Percentiles rank a stretch among this genome's conserved stretches.
Evolutionary conservation across 768 basidiomycete genomes (phyloP).

Genomic region (Lactarius indigo): DNA sequence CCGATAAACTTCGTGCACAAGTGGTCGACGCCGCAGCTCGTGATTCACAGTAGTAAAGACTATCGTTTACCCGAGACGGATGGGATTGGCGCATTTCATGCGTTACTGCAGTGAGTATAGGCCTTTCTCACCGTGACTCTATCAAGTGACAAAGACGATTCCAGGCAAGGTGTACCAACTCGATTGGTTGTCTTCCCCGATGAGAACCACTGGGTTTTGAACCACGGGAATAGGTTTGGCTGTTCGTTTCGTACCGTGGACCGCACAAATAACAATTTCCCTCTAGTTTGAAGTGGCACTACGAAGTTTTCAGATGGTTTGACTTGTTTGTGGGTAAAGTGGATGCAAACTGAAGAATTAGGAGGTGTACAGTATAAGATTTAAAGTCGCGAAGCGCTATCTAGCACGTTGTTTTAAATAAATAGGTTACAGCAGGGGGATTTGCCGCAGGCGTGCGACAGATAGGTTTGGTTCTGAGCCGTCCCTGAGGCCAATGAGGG

Average conservation of each 20-base stretch:
- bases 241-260: not conserved
- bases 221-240: slow-evolving; percentile 68
- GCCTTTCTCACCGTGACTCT: not conserved
- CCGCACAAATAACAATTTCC: not conserved
- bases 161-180: slow-evolving; percentile 65
- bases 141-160: slow-evolving; percentile 5
- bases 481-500: too few species aligned
- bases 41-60: slow-evolving; percentile 87
- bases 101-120: slow-evolving; percentile 70
- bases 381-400: not conserved
- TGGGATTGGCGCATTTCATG: slow-evolving; percentile 80
- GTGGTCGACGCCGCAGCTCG: slow-evolving; percentile 82
- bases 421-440: not conserved
- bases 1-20: slow-evolving; percentile 78
- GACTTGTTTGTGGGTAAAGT: slow-evolving; percentile 54
- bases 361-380: not conserved
- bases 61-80: slow-evolving; percentile 85
- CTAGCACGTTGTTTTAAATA: not conserved
- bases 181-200: slow-evolving; percentile 82
- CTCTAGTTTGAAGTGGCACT: slow-evolving; percentile 85
- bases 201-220: slow-evolving; percentile 91
- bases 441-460: not conserved
- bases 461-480: not conserved
- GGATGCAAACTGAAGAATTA: slow-evolving; percentile 12
- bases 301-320: slow-evolving; percentile 92